Evolutionary conservation across 2,329 filamentous ascomycete species (phyloP).

Genomic region (Sporothrix brasiliensis): DNA sequence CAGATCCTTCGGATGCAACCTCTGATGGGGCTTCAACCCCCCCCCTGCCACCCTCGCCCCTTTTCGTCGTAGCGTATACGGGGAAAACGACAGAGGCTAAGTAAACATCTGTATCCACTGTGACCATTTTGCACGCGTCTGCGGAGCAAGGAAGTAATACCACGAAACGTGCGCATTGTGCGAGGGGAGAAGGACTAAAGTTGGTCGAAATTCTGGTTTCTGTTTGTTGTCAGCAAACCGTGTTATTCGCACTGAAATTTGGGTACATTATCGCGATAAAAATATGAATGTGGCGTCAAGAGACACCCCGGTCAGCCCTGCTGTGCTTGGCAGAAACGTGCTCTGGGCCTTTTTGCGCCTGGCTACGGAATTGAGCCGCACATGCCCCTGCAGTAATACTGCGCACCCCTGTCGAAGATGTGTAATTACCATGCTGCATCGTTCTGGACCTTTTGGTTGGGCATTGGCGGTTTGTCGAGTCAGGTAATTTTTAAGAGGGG

Average conservation of each 20-base stretch:
- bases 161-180: conserved; percentile 19
- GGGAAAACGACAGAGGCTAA: neutral
- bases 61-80: neutral
- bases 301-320: conserved; percentile 14
- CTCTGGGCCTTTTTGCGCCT: neutral
- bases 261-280: neutral
- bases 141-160: neutral
- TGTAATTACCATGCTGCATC: neutral
- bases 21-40: neutral
- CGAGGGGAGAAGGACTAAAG: neutral
- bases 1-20: conserved; percentile 13
- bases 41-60: neutral
- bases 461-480: neutral
- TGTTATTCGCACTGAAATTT: conserved; percentile 6
- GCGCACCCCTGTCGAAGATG: neutral
- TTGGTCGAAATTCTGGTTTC: neutral
- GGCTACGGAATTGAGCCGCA: conserved; percentile 2
- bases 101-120: neutral
- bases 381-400: neutral
- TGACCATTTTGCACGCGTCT: neutral
- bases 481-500: neutral
- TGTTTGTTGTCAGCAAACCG: no score
- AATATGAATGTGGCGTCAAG: neutral
- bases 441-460: neutral
- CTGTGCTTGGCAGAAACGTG: conserved; percentile 8